phyloP scores from a whole-genome alignment of 176 grass and related monocot species.

The Hordeum marinum region DNA sequence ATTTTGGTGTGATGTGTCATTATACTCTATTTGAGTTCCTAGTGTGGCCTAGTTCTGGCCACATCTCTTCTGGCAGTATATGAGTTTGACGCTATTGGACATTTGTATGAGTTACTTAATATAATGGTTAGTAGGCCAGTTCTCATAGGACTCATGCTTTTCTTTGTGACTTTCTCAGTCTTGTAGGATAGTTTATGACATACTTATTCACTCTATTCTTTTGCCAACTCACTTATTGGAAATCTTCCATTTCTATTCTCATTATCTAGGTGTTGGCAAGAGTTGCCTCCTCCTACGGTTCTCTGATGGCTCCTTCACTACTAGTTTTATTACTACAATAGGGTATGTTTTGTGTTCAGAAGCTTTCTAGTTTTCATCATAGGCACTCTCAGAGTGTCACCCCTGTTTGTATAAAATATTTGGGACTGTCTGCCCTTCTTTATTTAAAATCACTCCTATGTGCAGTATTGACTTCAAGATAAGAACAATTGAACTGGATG shows the following conservation, averaged over 20 bases:
- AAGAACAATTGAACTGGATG: constrained; percentile 68
- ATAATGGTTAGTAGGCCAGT: background rate
- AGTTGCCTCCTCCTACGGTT: constrained; percentile 71
- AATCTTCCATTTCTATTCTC: background rate
- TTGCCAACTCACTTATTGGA: background rate
- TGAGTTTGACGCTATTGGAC: background rate
- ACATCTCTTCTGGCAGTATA: background rate
- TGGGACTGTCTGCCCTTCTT: background rate
- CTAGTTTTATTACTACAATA: constrained; percentile 78
- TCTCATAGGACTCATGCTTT: background rate
- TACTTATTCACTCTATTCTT: background rate
- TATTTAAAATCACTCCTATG: background rate
- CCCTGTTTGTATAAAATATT: background rate
- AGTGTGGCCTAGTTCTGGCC: too few species aligned
- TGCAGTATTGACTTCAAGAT: constrained; percentile 77
- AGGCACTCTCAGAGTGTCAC: background rate
- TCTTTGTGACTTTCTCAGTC: background rate
- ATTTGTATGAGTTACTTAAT: background rate
- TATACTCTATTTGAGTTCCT: background rate
- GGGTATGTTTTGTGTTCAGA: constrained; percentile 39
- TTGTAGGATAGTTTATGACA: background rate
- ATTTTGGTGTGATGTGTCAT: background rate
- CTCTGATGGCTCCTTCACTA: constrained; percentile 74
- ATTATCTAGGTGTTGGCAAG: constrained; percentile 60
- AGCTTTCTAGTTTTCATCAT: background rate